These are phyloP conservation scores for Ascochyta pisi DNA, from an alignment of 2,329 filamentous ascomycete species.

Conservation along the genomic window DNA sequence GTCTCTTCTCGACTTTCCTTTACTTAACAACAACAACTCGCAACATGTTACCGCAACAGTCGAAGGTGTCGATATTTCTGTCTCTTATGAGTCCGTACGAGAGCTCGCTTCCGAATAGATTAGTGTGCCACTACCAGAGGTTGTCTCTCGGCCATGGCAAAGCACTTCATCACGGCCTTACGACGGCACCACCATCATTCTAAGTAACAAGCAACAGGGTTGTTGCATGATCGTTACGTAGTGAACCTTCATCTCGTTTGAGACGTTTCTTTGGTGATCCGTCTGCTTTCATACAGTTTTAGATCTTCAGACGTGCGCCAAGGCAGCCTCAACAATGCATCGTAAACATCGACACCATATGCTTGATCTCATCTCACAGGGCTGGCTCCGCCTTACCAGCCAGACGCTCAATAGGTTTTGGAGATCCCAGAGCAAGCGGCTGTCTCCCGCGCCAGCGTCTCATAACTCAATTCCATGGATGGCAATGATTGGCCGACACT, in stretches of 20 bases:
- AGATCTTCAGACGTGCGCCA: background rate
- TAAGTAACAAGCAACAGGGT: background rate
- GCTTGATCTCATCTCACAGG: background rate
- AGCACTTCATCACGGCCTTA: too few relatives aligned
- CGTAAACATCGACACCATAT: slow-evolving; percentile 2
- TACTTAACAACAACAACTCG: background rate
- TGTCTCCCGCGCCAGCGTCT: slow-evolving; percentile 38
- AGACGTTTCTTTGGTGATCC: background rate
- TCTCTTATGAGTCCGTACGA: background rate
- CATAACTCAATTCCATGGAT: slow-evolving; percentile 23
- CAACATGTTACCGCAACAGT: background rate
- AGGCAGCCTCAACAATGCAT: slow-evolving; percentile 6
- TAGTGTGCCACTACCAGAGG: too few relatives aligned
- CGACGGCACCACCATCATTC: background rate
- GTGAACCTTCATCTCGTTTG: background rate
- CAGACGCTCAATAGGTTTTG: slow-evolving; percentile 30
- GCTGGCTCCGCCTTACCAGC: slow-evolving; percentile 5
- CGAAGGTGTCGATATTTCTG: background rate
- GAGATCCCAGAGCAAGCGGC: slow-evolving; percentile 19
- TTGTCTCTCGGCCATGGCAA: background rate
- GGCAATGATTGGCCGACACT: slow-evolving; percentile 28
- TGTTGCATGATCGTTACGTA: background rate
- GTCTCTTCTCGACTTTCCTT: background rate
- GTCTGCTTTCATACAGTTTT: slow-evolving; percentile 2
- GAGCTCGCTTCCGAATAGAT: background rate